These are phyloP conservation scores for Magnusiomyces paraingens DNA, from an alignment of 1,139 yeast genomes.

Conservation along the genomic window DNA sequence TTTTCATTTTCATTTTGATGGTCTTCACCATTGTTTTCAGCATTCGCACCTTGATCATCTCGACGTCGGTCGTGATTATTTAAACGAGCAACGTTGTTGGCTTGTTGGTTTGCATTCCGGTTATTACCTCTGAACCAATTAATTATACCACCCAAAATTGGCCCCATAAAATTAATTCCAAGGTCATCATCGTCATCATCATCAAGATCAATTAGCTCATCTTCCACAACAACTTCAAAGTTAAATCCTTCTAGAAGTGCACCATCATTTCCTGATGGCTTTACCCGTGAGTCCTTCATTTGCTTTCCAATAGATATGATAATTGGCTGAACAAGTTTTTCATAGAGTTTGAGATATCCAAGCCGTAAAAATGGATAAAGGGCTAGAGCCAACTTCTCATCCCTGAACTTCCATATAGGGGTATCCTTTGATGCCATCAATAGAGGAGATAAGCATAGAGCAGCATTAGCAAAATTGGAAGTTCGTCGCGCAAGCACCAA, in stretches of 20 bases:
- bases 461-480: slow-evolving; percentile 18
- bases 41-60: no score
- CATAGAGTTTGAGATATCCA: slow-evolving; percentile 23
- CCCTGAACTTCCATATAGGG: slow-evolving; percentile 25
- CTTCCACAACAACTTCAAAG: slow-evolving; percentile 15
- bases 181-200: slow-evolving; percentile 3
- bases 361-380: slow-evolving; percentile 23
- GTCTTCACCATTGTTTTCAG: no score
- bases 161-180: background rate
- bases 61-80: no score
- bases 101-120: no score
- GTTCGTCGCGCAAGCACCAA: slow-evolving; percentile 22
- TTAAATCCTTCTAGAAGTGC: slow-evolving; percentile 11
- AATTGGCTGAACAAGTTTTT: slow-evolving; percentile 24
- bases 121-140: background rate
- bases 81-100: no score
- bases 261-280: background rate
- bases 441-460: slow-evolving; percentile 21
- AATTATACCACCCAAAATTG: background rate
- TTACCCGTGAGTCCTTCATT: slow-evolving; percentile 17
- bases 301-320: slow-evolving; percentile 23
- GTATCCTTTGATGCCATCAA: slow-evolving; percentile 20
- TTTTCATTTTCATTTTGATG: background rate
- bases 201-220: slow-evolving; percentile 1
- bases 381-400: slow-evolving; percentile 23